Evolutionary conservation across 2,329 filamentous ascomycete genomes (phyloP), one percentile per base, ranked within the genome.

Genomic region (Blumeriella jaapii): DNA sequence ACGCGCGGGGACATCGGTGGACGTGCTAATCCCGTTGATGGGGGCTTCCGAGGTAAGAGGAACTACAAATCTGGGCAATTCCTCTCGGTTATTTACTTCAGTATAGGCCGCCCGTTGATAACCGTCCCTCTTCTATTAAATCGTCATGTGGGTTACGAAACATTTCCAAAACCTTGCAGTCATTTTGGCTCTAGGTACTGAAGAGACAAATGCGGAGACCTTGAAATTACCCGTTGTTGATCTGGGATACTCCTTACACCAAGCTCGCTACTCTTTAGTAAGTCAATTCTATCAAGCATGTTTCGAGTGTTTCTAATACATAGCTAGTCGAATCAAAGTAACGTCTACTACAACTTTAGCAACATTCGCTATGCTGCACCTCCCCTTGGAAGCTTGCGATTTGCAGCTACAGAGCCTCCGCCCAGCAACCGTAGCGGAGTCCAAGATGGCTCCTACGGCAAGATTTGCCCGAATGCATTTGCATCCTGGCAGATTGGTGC

Each of bases 361-460:
- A 62, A 61, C 11, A 59, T 67, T 28, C 51, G 60, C 20, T 67
- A 59, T 37, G 63, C 60, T 2, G 59, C 54, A 5, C 51, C 63
- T 8, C 62, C 63, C 10, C 42, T 55, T 0, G 63, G 62, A 10
- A 41, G 54, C 11, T 48, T 64, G 3, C 55, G 62, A 40, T 67
- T 63, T 57, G 56, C 59, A 32, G 51, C 56, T 15, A 61, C 63
- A 1, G 34, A 47, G n/a, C 51, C 52, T 13, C 32, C 51, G 2
- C 54, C 52, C 1, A 42, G 44, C 0, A 34, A 42, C 10, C 49
- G 57, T 24, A 47, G 51, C 8, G 54, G 48, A 1, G 36, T 57
- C 55, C 14, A 54, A 8, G 33, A 35, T 40, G 59, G 59, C 4
- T 30, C 35, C 17, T 20, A 19, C 36, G 22, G 16, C 4, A 15